Conservation (phyloP, 768 basidiomycete species). For the Clathrus columnatus region DNA sequence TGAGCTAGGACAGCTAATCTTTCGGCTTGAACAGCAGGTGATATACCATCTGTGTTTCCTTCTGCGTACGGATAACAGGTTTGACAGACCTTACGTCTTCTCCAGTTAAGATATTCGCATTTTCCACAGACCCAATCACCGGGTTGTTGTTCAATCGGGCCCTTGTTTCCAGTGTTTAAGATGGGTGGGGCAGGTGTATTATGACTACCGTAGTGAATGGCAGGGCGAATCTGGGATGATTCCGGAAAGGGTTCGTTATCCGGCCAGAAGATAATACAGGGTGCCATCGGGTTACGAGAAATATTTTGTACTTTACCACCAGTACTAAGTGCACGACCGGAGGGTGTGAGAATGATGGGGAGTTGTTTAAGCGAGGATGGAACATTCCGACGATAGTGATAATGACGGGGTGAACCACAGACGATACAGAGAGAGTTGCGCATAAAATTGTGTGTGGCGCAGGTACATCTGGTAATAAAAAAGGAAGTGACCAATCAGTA, state of each 20-base stretch:
- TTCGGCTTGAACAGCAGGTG: constrained; percentile 75
- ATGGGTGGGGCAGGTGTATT: constrained; percentile 65
- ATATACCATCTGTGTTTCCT: constrained; percentile 82
- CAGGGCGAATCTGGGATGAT: constrained; percentile 54
- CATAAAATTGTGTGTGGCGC: constrained; percentile 81
- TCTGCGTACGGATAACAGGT: constrained; percentile 83
- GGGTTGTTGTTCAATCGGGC: constrained; percentile 75
- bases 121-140: constrained; percentile 75
- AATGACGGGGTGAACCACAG: constrained; percentile 47
- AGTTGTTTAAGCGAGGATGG: constrained; percentile 12
- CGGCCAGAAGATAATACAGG: constrained; percentile 87
- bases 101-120: constrained; percentile 85
- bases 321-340: constrained; percentile 64
- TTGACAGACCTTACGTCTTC: constrained; percentile 82
- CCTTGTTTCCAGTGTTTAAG: constrained; percentile 80
- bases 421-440: constrained; percentile 73
- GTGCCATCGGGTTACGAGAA: constrained; percentile 57
- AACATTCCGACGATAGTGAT: constrained; percentile 1
- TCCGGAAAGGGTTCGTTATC: constrained; percentile 82
- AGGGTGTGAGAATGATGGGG: constrained; percentile 58
- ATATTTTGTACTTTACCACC: constrained; percentile 78
- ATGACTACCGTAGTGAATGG: not conserved
- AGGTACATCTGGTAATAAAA: constrained; percentile 48
- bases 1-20: constrained; percentile 73
- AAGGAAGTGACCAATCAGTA: constrained; percentile 14